Conservation (phyloP, 2,329 filamentous ascomycete genomes). For the Xylariales sp. region DNA sequence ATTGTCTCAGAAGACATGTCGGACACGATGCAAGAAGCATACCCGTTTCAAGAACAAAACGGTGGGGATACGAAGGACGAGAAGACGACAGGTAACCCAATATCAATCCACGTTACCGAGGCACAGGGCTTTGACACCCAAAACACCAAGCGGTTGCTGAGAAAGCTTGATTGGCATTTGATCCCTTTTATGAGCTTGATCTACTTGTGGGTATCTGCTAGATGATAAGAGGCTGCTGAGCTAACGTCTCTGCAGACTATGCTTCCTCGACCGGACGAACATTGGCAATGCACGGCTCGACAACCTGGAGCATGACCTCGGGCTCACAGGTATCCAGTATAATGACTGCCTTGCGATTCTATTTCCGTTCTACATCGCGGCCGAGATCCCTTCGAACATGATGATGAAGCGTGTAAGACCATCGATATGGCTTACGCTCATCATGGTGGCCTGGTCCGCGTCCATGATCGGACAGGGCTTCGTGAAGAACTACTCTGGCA, state of each 20-base stretch:
- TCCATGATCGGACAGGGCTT: slow-evolving; percentile 19
- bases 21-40: not conserved
- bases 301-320: slow-evolving; percentile 29
- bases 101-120: slow-evolving; percentile 6
- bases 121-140: slow-evolving; percentile 23
- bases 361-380: slow-evolving; percentile 53
- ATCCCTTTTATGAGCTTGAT: slow-evolving; percentile 56
- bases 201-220: slow-evolving; percentile 40
- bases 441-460: slow-evolving; percentile 48
- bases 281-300: slow-evolving; percentile 38
- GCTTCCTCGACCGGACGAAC: slow-evolving; percentile 48
- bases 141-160: slow-evolving; percentile 45
- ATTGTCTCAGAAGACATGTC: slow-evolving; percentile 3
- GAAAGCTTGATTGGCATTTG: slow-evolving; percentile 50
- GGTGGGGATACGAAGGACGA: slow-evolving; percentile 12
- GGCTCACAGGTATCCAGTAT: slow-evolving; percentile 55
- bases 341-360: slow-evolving; percentile 56
- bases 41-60: slow-evolving; percentile 10
- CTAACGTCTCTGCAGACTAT: slow-evolving; percentile 27
- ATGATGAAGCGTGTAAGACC: slow-evolving; percentile 58
- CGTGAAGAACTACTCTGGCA: slow-evolving; percentile 19
- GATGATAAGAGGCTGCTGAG: not conserved
- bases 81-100: not conserved
- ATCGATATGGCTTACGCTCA: slow-evolving; percentile 57
- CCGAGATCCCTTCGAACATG: slow-evolving; percentile 55